Conservation (phyloP, 768 basidiomycete genomes). For the Lentinula sp. region DNA sequence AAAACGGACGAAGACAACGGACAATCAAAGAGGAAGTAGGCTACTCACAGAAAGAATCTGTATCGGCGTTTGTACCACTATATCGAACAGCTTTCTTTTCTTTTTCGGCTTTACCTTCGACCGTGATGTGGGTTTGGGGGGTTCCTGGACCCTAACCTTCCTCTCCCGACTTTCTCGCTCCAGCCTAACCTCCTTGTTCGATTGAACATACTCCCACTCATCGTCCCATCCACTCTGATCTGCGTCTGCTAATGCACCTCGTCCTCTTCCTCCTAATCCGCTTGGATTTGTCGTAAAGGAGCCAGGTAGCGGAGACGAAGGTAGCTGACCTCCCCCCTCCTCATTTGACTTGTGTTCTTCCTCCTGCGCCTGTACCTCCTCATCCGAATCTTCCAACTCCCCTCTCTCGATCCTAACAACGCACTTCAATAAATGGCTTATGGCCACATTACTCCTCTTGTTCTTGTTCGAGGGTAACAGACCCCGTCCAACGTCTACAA, state of each 20-base stretch:
- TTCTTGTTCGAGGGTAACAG: slow-evolving; percentile 81
- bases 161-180: background rate
- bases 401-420: slow-evolving; percentile 71
- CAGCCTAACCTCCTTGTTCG: background rate
- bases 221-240: slow-evolving; percentile 1
- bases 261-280: background rate
- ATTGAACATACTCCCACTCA: background rate
- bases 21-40: slow-evolving; percentile 7
- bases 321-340: background rate
- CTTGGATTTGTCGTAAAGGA: background rate
- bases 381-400: slow-evolving; percentile 31
- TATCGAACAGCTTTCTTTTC: slow-evolving; percentile 79
- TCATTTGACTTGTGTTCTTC: background rate
- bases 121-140: slow-evolving; percentile 12
- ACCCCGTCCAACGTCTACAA: slow-evolving; percentile 7
- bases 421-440: slow-evolving; percentile 76
- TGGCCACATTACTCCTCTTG: slow-evolving; percentile 63
- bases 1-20: background rate
- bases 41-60: slow-evolving; percentile 76
- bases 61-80: slow-evolving; percentile 79
- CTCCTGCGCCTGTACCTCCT: slow-evolving; percentile 30
- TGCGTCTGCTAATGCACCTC: background rate
- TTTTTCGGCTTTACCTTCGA: slow-evolving; percentile 64
- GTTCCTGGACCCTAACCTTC: background rate
- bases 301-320: background rate